Evolutionary conservation across 2,329 filamentous ascomycete species (phyloP).

Genomic region (Aspergillus luchuensis): DNA sequence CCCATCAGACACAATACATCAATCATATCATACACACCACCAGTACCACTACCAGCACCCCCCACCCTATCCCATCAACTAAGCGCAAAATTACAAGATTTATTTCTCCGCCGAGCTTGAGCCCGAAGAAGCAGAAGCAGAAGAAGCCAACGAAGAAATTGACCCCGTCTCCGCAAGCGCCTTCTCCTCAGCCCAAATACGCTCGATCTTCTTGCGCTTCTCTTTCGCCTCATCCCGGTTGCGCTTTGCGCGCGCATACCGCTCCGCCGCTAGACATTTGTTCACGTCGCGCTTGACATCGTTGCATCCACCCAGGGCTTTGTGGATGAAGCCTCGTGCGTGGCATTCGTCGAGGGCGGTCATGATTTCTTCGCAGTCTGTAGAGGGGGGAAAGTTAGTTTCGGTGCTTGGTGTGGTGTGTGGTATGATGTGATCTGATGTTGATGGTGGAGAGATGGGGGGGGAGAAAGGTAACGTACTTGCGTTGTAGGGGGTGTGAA

Average conservation of each 20-base stretch:
- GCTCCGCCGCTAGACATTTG: constrained; percentile 78
- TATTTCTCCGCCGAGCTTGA: constrained; percentile 6
- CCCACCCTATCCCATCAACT: no score
- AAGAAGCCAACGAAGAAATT: not conserved
- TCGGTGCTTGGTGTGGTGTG: no score
- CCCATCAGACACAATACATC: not conserved
- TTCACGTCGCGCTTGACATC: constrained; percentile 80
- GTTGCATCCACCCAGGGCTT: constrained; percentile 88
- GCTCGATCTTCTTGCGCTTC: constrained; percentile 73
- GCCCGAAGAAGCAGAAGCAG: not conserved
- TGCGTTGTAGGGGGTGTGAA: constrained; percentile 88
- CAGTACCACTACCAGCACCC: not conserved
- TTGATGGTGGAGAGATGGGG: no score
- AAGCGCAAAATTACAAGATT: not conserved
- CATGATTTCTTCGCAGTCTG: constrained; percentile 95
- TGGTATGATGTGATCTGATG: no score
- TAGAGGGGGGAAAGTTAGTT: constrained; percentile 7
- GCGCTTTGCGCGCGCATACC: constrained; percentile 72
- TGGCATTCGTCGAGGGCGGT: constrained; percentile 93
- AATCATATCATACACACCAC: constrained; percentile 6
- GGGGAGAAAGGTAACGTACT: constrained; percentile 57
- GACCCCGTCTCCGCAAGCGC: constrained; percentile 22
- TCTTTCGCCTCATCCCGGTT: constrained; percentile 72
- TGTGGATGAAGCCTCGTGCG: constrained; percentile 86
- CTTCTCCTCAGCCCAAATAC: constrained; percentile 69